Evolutionary conservation across 2,329 filamentous ascomycete species (phyloP).

Genomic region (Curvularia hawaiiensis): DNA sequence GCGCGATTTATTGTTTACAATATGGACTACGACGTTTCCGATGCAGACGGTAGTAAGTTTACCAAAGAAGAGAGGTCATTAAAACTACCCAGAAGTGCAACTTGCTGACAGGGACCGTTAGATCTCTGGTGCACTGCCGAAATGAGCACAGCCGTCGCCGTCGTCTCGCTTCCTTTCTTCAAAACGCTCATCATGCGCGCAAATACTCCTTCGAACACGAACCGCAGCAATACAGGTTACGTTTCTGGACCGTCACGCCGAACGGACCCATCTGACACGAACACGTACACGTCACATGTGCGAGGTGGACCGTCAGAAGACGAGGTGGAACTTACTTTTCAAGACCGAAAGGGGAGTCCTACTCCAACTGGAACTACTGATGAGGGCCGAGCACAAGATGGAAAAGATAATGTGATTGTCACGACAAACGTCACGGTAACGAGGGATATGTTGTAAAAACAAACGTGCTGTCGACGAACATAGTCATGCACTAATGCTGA

Average conservation of each 20-base stretch:
- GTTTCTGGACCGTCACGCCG: slow-evolving; percentile 5
- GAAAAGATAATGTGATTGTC: slow-evolving; percentile 24
- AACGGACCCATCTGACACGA: not conserved
- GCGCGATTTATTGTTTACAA: slow-evolving; percentile 29
- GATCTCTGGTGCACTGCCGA: slow-evolving; percentile 32
- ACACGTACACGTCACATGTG: slow-evolving; percentile 11
- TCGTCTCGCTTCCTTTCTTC: slow-evolving; percentile 28
- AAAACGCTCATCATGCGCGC: slow-evolving; percentile 24
- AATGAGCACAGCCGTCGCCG: slow-evolving; percentile 28
- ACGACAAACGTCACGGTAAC: slow-evolving; percentile 22
- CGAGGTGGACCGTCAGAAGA: slow-evolving; percentile 20
- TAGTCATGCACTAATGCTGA: not conserved
- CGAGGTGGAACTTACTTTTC: slow-evolving; percentile 25
- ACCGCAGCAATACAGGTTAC: slow-evolving; percentile 24
- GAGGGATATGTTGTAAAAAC: slow-evolving; percentile 10
- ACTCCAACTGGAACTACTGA: slow-evolving; percentile 12
- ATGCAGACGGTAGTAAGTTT: slow-evolving; percentile 27
- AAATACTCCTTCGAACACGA: slow-evolving; percentile 6
- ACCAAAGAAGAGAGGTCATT: not conserved
- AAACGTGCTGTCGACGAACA: not conserved
- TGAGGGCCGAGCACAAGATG: slow-evolving; percentile 11
- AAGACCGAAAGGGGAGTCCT: slow-evolving; percentile 19
- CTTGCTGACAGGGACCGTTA: slow-evolving; percentile 8
- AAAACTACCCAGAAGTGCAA: no score
- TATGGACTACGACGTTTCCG: slow-evolving; percentile 23